These are phyloP conservation scores for Basipetospora sp. DNA, from an alignment of 2,329 filamentous ascomycete genomes.

Conservation along the genomic window DNA sequence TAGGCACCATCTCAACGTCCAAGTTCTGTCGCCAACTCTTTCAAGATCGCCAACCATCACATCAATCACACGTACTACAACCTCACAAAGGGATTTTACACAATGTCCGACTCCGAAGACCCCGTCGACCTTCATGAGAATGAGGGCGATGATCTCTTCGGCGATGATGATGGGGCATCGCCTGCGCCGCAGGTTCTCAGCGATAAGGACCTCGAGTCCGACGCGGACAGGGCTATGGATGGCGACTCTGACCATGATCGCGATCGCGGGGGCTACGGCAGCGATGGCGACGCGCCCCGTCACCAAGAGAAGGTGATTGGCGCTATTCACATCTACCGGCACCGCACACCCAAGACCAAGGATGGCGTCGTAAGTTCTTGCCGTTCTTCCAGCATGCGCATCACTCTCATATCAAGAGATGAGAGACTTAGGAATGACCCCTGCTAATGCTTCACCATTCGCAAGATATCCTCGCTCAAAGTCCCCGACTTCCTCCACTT, in stretches of 20 bases:
- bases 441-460: too few relatives aligned
- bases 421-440: slow-evolving; percentile 13
- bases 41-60: background rate
- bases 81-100: background rate
- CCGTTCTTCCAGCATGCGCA: too few relatives aligned
- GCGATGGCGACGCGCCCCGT: slow-evolving; percentile 12
- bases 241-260: too few relatives aligned
- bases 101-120: slow-evolving; percentile 45
- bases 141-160: slow-evolving; percentile 47
- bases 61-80: background rate
- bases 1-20: too few relatives aligned
- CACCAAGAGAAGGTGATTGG: slow-evolving; percentile 41
- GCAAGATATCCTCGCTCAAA: slow-evolving; percentile 10
- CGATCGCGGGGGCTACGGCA: slow-evolving; percentile 7
- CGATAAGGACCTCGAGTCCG: slow-evolving; percentile 44
- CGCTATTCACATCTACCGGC: slow-evolving; percentile 51
- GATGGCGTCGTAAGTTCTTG: slow-evolving; percentile 49
- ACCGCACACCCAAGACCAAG: slow-evolving; percentile 54
- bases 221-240: slow-evolving; percentile 11
- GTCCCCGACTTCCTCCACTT: slow-evolving; percentile 60
- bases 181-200: slow-evolving; percentile 48
- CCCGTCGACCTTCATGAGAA: slow-evolving; percentile 37
- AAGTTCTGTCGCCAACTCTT: too few relatives aligned
- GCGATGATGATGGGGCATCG: slow-evolving; percentile 43
- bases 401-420: too few relatives aligned